Percentiles rank a stretch among this genome's conserved stretches.
phyloP scores from a whole-genome alignment of 805 yeast genomes.

The Candida awuae region DNA sequence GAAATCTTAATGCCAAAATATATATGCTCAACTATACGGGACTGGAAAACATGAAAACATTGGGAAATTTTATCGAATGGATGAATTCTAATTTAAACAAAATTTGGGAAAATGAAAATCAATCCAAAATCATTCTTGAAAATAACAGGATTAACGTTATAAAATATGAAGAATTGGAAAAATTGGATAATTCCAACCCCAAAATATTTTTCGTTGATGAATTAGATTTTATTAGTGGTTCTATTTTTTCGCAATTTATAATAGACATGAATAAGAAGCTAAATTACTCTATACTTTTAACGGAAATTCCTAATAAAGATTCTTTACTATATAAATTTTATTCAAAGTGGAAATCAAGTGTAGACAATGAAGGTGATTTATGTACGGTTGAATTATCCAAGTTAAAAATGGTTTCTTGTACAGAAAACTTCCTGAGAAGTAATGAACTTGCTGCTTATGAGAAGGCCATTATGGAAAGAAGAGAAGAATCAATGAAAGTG shows the following conservation, averaged over 20 bases:
- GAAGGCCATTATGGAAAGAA: slow-evolving; percentile 36
- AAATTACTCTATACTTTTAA: slow-evolving; percentile 62
- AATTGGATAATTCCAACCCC: slow-evolving; percentile 42
- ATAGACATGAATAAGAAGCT: slow-evolving; percentile 53
- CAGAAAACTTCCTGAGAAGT: slow-evolving; percentile 44
- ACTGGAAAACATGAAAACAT: slow-evolving; percentile 67
- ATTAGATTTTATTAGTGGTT: slow-evolving; percentile 55
- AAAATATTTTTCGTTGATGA: slow-evolving; percentile 78
- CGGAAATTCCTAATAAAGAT: slow-evolving; percentile 48
- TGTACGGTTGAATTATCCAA: slow-evolving; percentile 40
- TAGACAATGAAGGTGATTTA: slow-evolving; percentile 53
- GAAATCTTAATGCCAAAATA: neutral
- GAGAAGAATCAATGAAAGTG: slow-evolving; percentile 32
- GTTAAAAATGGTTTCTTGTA: slow-evolving; percentile 28
- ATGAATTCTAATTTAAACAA: slow-evolving; percentile 81
- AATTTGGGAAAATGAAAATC: slow-evolving; percentile 68
- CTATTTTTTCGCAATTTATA: slow-evolving; percentile 45
- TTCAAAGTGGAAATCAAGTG: slow-evolving; percentile 5
- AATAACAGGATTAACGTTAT: slow-evolving; percentile 45
- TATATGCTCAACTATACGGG: slow-evolving; percentile 72
- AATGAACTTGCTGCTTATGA: slow-evolving; percentile 43
- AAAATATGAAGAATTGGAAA: slow-evolving; percentile 46
- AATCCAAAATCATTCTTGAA: slow-evolving; percentile 63
- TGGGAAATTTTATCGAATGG: slow-evolving; percentile 92
- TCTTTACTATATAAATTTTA: slow-evolving; percentile 5